Base-by-base conservation (phyloP, 2,329 filamentous ascomycete genomes). In the Pyrenophora graminea region DNA sequence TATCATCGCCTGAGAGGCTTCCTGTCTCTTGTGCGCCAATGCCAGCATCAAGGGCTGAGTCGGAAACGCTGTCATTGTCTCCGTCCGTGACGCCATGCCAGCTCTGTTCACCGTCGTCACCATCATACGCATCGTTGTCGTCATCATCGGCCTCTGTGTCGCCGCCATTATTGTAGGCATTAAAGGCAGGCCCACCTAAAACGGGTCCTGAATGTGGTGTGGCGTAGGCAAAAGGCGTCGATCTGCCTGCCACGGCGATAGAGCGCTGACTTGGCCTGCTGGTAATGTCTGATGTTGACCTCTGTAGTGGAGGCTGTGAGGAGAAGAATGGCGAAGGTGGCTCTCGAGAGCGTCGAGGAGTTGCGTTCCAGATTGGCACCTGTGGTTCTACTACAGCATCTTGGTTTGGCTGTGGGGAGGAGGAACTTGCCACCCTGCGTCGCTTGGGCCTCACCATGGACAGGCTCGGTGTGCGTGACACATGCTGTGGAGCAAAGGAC, bases 161-260 rank as follows among this genome's bases (percentile, higher is more conserved):
- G 4, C 69, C 70, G 23, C 55, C 64, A 23, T 67, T 58, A 17
- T 61, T 62, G 42, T 60, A 66, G 9, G 57, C 62, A 17, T 51
- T 53, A 43, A 63, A 69, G 1, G 39, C 61, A 17, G 54, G 50
- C 2, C 66, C 68, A 13, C 68, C 70, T n/a, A 71, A 43, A 32
- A 73, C 63, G 1, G 64, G 64, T 0, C 70, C 70, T 63, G 87
- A 91, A 66, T 87, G 80, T 0, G 89, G 89, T 0, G 89, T 92
- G 2, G 87, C 87, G 63, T 91, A 91, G n/a, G 85, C 85, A 58
- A 85, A 85, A 2, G 79, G 79, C 0, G 86, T 87, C 0, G 81
- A 51, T 64, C 71, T 61, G 50, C 64, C 62, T 3, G 56, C 53
- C 69, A 64, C 47, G 25, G 61, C 59, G 8, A 58, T 48, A 34